phyloP scores from a whole-genome alignment of 2,329 filamentous ascomycete species.

The Cytospora chrysosperma region DNA sequence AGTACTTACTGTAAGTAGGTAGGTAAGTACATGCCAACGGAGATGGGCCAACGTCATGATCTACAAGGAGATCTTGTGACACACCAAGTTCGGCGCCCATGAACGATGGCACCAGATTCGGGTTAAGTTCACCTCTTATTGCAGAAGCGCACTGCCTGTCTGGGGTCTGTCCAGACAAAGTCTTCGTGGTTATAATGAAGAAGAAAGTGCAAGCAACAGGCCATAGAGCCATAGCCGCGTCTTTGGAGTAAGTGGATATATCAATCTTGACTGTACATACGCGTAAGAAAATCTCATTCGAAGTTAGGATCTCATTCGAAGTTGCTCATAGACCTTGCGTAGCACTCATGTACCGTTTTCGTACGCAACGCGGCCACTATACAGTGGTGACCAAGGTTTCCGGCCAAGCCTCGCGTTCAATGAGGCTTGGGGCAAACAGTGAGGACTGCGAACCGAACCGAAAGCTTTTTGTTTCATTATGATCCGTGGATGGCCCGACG shows the following conservation, averaged over 20 bases:
- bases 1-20: neutral
- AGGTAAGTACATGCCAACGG: neutral
- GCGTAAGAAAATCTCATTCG: neutral
- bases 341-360: neutral
- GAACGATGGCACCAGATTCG: too few species aligned
- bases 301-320: too few species aligned
- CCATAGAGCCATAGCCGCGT: too few species aligned
- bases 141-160: neutral
- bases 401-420: too few species aligned
- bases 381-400: too few species aligned
- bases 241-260: too few species aligned
- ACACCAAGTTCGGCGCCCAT: neutral
- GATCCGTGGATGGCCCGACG: neutral
- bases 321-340: too few species aligned
- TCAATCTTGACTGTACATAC: neutral
- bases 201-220: neutral
- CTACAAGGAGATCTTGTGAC: neutral
- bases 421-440: neutral
- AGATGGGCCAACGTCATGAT: neutral
- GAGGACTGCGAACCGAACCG: neutral
- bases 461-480: neutral
- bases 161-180: neutral
- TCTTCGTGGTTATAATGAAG: neutral
- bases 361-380: neutral
- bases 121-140: neutral